phyloP scores from a whole-genome alignment of 108 stramenopile species.

The Thalassiosira profunda region DNA sequence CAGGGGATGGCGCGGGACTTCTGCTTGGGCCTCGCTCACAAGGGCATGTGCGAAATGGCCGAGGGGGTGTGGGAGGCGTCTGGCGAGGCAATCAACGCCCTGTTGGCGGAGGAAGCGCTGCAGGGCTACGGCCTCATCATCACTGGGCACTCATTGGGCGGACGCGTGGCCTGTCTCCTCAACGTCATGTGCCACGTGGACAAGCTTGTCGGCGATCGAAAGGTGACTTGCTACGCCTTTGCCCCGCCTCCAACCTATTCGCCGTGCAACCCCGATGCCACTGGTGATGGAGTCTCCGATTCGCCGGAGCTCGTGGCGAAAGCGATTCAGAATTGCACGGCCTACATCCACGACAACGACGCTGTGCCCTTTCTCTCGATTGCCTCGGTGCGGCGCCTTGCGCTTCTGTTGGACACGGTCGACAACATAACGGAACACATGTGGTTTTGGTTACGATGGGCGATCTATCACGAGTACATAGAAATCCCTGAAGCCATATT shows the following conservation, averaged over 20 bases:
- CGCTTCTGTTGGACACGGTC: constrained; percentile 22
- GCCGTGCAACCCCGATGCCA: constrained; percentile 9
- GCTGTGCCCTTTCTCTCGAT: constrained; percentile 51
- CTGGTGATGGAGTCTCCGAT: constrained; percentile 10
- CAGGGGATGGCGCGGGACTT: constrained; percentile 20
- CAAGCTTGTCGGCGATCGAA: constrained; percentile 9
- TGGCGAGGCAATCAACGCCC: constrained; percentile 4
- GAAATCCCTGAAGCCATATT: constrained; percentile 11
- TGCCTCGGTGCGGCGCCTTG: constrained; percentile 27
- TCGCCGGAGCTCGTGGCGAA: constrained; percentile 24
- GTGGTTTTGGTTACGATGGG: constrained; percentile 13
- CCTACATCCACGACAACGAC: constrained; percentile 47
- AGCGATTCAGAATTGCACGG: constrained; percentile 27
- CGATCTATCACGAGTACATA: constrained; percentile 5
- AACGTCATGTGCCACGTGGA: constrained; percentile 29
- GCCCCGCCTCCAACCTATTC: constrained; percentile 17
- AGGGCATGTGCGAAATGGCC: constrained; percentile 20
- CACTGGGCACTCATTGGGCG: constrained; percentile 18
- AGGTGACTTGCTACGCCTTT: constrained; percentile 8
- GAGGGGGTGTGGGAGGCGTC: constrained; percentile 18
- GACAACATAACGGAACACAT: constrained; percentile 12
- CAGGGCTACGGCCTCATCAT: constrained; percentile 21
- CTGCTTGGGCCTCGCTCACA: constrained; percentile 17
- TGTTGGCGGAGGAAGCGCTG: constrained; percentile 4
- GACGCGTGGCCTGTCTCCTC: constrained; percentile 9